Percentiles rank a stretch among this genome's conserved stretches.
These are phyloP conservation scores for Aspergillus sp. DNA, from an alignment of 2,329 filamentous ascomycete species.

Conservation along the genomic window DNA sequence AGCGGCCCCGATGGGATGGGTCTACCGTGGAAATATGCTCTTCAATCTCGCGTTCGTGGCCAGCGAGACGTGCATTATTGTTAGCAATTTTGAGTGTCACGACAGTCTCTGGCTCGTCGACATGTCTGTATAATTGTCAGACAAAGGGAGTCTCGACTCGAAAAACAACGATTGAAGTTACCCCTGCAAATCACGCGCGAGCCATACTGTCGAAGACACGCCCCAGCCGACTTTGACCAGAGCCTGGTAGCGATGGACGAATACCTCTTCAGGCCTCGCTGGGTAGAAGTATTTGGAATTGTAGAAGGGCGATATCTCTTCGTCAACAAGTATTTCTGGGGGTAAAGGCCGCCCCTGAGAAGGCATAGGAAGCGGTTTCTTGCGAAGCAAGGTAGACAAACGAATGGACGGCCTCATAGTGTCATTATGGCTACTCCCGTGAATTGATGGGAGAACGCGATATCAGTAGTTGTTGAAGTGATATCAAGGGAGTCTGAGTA, in stretches of 20 bases:
- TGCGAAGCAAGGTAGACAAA: no score
- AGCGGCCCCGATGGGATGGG: conserved; percentile 31
- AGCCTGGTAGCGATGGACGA: conserved; percentile 26
- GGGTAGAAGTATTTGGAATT: conserved; percentile 28
- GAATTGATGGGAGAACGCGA: not conserved
- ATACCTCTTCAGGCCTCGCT: conserved; percentile 28
- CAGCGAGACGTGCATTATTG: conserved; percentile 20
- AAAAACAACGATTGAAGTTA: conserved; percentile 19
- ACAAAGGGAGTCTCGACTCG: conserved; percentile 13
- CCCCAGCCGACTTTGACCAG: conserved; percentile 31
- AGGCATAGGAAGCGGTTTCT: no score
- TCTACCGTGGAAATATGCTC: conserved; percentile 31
- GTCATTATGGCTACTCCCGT: not conserved
- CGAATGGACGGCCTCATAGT: not conserved
- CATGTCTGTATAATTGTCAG: conserved; percentile 25
- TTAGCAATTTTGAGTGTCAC: conserved; percentile 29
- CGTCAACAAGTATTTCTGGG: conserved; percentile 22
- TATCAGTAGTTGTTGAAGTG: no score
- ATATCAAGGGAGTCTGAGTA: no score
- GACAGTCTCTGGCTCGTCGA: conserved; percentile 23
- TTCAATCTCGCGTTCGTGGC: conserved; percentile 31
- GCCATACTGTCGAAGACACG: conserved; percentile 28
- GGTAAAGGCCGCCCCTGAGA: conserved; percentile 3
- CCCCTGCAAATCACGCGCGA: conserved; percentile 28
- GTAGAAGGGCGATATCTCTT: conserved; percentile 29